phyloP scores from a whole-genome alignment of 2,329 filamentous ascomycete species.

The Colletotrichum cordylinicola region DNA sequence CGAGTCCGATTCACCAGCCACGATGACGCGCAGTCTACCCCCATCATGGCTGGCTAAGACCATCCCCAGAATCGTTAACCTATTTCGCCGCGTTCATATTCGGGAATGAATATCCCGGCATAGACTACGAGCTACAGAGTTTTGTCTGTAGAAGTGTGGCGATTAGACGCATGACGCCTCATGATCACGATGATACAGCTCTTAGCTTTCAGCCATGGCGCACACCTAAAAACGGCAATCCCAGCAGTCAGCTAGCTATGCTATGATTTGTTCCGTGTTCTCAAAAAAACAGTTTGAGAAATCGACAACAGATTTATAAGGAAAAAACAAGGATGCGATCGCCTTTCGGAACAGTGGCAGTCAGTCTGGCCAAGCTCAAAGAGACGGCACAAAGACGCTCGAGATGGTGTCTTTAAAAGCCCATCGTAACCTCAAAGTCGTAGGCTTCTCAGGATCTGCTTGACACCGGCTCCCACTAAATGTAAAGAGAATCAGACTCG shows the following conservation, averaged over 20 bases:
- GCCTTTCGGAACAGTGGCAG: background rate
- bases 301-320: background rate
- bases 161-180: background rate
- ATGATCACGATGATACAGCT: background rate
- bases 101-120: background rate
- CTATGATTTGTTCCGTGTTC: background rate
- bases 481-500: background rate
- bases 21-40: background rate
- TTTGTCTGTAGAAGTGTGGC: background rate
- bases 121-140: background rate
- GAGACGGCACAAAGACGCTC: background rate
- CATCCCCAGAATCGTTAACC: background rate
- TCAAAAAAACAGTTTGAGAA: accelerated
- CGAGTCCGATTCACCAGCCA: too few species aligned
- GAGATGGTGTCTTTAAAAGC: background rate
- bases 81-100: background rate
- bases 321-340: accelerated
- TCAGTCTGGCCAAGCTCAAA: background rate
- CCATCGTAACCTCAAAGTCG: background rate
- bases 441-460: background rate
- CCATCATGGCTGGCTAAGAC: too few species aligned
- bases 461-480: too few species aligned
- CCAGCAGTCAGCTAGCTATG: too few species aligned
- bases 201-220: background rate
- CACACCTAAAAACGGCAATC: background rate